phyloP scores from a whole-genome alignment of 306 rosid species.

The Vachellia pachyceras region DNA sequence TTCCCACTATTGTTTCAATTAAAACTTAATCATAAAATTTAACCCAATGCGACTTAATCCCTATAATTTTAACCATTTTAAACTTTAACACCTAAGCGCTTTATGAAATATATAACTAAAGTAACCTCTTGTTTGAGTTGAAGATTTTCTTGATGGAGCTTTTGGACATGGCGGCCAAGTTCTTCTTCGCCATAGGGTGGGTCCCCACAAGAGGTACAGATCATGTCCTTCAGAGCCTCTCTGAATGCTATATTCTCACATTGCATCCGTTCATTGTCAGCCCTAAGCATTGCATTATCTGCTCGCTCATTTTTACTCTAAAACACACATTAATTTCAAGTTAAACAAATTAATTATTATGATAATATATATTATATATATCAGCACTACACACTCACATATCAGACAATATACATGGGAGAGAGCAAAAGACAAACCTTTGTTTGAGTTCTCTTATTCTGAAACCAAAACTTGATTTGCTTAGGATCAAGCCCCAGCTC shows the following conservation, averaged over 20 bases:
- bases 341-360: not conserved
- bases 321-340: not conserved
- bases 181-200: conserved; percentile 51
- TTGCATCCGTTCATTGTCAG: conserved; percentile 55
- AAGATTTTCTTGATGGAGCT: conserved; percentile 53
- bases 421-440: conserved; percentile 47
- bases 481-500: conserved; percentile 55
- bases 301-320: conserved; percentile 56
- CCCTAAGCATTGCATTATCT: conserved; percentile 49
- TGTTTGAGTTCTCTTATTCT: conserved; percentile 69
- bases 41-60: too few relatives aligned
- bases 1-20: too few relatives aligned
- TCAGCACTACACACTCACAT: not conserved
- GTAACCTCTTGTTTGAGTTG: conserved; percentile 62
- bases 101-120: too few relatives aligned
- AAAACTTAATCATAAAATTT: too few relatives aligned
- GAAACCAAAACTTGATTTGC: conserved; percentile 76
- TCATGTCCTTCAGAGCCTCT: conserved; percentile 48
- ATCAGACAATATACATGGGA: not conserved
- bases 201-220: conserved; percentile 71
- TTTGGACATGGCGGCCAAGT: conserved; percentile 30
- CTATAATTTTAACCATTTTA: too few relatives aligned
- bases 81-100: too few relatives aligned
- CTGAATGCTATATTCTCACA: conserved; percentile 52
- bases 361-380: not conserved